Conservation (phyloP, 148 eudicot genomes). For the Polygonum aviculare region DNA sequence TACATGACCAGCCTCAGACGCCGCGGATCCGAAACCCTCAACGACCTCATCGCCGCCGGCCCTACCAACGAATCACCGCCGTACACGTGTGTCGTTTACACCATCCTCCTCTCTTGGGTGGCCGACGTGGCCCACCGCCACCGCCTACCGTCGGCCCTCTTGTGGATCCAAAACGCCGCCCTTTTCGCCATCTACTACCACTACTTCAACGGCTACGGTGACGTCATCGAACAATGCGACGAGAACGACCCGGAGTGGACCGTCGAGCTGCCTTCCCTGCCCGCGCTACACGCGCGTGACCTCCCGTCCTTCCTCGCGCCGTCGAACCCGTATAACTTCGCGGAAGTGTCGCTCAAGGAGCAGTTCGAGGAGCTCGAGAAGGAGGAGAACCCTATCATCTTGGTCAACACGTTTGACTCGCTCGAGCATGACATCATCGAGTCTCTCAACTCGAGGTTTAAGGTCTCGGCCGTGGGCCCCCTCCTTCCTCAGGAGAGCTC, state of each 20-base stretch:
- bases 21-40: constrained; percentile 34
- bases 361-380: background rate
- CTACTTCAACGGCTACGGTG: constrained; percentile 26
- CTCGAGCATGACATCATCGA: constrained; percentile 1
- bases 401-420: constrained; percentile 6
- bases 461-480: constrained; percentile 41
- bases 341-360: background rate
- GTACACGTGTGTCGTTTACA: constrained; percentile 43
- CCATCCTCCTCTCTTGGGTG: constrained; percentile 62
- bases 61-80: constrained; percentile 18
- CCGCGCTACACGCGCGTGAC: constrained; percentile 15
- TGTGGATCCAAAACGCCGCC: constrained; percentile 56
- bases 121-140: constrained; percentile 49
- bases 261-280: constrained; percentile 28
- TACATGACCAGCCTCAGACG: constrained; percentile 32
- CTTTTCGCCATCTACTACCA: constrained; percentile 34
- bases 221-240: constrained; percentile 26
- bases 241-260: constrained; percentile 22
- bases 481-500: constrained; percentile 42
- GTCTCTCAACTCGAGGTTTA: constrained; percentile 16
- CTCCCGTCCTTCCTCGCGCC: constrained; percentile 32
- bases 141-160: constrained; percentile 38
- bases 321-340: constrained; percentile 8
- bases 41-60: constrained; percentile 25
- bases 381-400: background rate